Base-by-base conservation (phyloP, 2,329 filamentous ascomycete genomes). In the Colletotrichum lentis region DNA sequence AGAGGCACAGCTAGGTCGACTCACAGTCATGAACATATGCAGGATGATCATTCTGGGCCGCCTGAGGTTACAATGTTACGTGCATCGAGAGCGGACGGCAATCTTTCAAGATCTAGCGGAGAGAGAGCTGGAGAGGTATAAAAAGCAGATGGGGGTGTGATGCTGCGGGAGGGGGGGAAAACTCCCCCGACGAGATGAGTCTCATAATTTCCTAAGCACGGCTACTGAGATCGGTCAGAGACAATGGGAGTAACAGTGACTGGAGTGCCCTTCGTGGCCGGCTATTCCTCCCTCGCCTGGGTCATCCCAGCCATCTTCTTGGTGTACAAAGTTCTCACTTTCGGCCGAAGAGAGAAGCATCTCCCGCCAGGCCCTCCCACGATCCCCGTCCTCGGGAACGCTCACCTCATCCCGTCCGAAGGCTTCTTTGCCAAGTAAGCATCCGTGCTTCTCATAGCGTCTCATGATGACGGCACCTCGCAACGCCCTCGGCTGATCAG, bases 371-470 rank as follows among this genome's bases (percentile, higher is more conserved):
- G 81, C 1, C 81, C 79, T 16, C 78, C 75, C 24, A 80, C 79
- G 0, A 43, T 81, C 0, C 81, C 81, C 0, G 52, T 83, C 27
- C 74, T 83, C 5, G 81, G 80, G 16, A 82, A 82, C 61, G 71
- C 80, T 4, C 77, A 78, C 43, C 64, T 71, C 16, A 64, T 72
- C 20, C 69, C 70, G 2, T 24, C 61, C 3, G 60, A 49, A 27
- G 35, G 63, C 10, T 54, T 70, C 18, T 59, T 58, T 44, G 5
- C 58, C 27, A 70, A 70, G 70, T 70, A 20, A 22, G 63, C 27
- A 27, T 27, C 8, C 5, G 6, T 5, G 27, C 8, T 8, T 24
- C 3, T 16, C 3, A 10, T 27, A 39, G 5, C 1, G 24, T n/a
- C n/a, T n/a, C n/a, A n/a, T n/a, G n/a, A n/a, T n/a, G n/a, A n/a